phyloP scores from a whole-genome alignment of 495 filamentous ascomycete species.

The Xeromyces bisporus region DNA sequence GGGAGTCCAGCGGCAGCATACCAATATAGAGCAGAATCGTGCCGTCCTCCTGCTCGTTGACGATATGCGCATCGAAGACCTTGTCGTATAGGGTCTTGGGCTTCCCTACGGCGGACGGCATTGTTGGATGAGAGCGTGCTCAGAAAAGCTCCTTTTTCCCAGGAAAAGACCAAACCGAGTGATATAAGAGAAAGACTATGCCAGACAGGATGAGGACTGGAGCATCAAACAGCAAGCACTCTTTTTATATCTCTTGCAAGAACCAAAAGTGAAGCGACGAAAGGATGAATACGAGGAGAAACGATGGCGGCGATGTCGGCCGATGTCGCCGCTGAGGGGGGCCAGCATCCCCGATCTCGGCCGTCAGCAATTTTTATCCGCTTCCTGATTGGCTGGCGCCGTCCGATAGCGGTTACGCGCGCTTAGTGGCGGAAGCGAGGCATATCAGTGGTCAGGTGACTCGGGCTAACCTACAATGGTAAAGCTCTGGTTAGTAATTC shows the following conservation, averaged over 20 bases:
- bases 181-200: too few species aligned
- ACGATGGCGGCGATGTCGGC: slow-evolving; percentile 26
- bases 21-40: slow-evolving; percentile 88
- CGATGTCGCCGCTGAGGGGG: slow-evolving; percentile 26
- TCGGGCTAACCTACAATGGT: too few species aligned
- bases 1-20: slow-evolving; percentile 22
- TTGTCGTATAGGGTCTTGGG: slow-evolving; percentile 95
- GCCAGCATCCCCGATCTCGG: slow-evolving; percentile 28
- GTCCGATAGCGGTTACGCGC: slow-evolving; percentile 1
- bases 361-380: slow-evolving; percentile 21
- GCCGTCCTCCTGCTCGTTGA: slow-evolving; percentile 84
- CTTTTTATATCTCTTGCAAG: too few species aligned
- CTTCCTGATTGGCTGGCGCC: slow-evolving; percentile 4
- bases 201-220: too few species aligned
- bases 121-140: slow-evolving; percentile 25
- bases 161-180: too few species aligned
- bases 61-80: slow-evolving; percentile 83
- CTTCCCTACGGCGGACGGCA: slow-evolving; percentile 61
- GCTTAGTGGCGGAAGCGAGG: neutral
- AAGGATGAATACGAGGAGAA: too few species aligned
- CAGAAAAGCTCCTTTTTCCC: too few species aligned
- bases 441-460: too few species aligned
- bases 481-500: too few species aligned
- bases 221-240: too few species aligned
- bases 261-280: neutral